Base-by-base conservation (phyloP, 2,329 filamentous ascomycete genomes). In the Tolypocladium inflatum region DNA sequence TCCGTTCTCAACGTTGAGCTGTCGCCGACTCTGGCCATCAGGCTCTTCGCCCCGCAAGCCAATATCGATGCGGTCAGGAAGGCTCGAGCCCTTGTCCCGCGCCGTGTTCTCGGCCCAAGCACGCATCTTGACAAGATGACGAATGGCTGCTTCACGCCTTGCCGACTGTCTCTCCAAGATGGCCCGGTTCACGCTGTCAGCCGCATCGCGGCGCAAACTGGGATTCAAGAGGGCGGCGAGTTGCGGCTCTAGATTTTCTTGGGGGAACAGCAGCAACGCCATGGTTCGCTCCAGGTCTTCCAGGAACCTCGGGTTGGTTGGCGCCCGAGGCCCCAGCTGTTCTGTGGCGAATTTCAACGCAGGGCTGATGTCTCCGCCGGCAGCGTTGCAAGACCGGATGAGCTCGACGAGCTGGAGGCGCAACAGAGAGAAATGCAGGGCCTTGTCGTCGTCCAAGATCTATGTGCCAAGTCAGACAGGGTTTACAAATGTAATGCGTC, bases 391-490 rank as follows among this genome's bases (percentile, higher is more conserved):
- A 45, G 78, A 78, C 39, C 91, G 86, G 65, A 99, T 99, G 56
- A 97, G 80, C 75, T 99, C 94, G 58, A 99, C 89, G 7, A 99
- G 81, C 71, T 99, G 94, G 43, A 99, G 81, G 41, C 93, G 88
- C 53, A 99, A 79, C 5, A 99, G 79, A 1, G 90, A 85, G 73
- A 99, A 99, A 71, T 97, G 92, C 52, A 99, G 78, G 2, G 87
- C 81, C 1, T 89, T 84, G 67, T 97, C 84, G 60, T 81, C 82
- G 70, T 99, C 94, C 60, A 99, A 76, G 35, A 99, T 90, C 94
- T 99, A 65, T 57, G 21, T n/a, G 38, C 51, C 37, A 54, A 48
- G 63, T 61, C 60, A 67, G 57, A 39, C 2, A 42, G 11, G 23
- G 35, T 7, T 54, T 5, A 50, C 9, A 35, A 54, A 53, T 15